Evolutionary conservation across 1,284 basidiomycete species (phyloP).

Genomic region (Tylopilus sp.): DNA sequence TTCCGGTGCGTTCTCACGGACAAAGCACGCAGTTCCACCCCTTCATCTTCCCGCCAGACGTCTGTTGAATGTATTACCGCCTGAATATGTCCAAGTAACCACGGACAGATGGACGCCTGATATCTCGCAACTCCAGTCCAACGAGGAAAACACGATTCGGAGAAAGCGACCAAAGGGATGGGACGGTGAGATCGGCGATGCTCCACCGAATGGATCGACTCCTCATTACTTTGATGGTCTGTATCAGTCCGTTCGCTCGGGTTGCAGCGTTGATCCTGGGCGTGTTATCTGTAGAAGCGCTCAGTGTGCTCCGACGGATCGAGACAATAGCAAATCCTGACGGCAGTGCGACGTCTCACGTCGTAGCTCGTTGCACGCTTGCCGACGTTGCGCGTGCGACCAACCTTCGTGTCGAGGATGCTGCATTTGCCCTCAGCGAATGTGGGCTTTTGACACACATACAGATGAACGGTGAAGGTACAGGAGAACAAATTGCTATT

Average conservation of each 20-base stretch:
- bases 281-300: slow-evolving; percentile 26
- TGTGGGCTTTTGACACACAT: slow-evolving; percentile 68
- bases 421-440: slow-evolving; percentile 84
- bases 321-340: slow-evolving; percentile 56
- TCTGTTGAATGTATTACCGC: slow-evolving; percentile 56
- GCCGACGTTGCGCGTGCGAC: slow-evolving; percentile 75
- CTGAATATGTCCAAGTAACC: slow-evolving; percentile 43
- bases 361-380: slow-evolving; percentile 63
- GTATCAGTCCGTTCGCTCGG: slow-evolving; percentile 1
- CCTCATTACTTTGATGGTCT: slow-evolving; percentile 33
- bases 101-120: slow-evolving; percentile 43
- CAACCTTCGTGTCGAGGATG: slow-evolving; percentile 81
- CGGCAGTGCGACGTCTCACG: slow-evolving; percentile 64
- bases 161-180: slow-evolving; percentile 61
- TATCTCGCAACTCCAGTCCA: slow-evolving; percentile 37
- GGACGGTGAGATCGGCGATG: slow-evolving; percentile 53
- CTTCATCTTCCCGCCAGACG: slow-evolving; percentile 38
- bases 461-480: slow-evolving; percentile 8
- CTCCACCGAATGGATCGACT: slow-evolving; percentile 26
- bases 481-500: slow-evolving; percentile 46
- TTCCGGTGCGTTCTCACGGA: slow-evolving; percentile 50
- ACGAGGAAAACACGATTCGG: slow-evolving; percentile 38
- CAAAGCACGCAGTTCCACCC: not conserved
- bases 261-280: slow-evolving; percentile 27
- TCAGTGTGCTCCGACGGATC: slow-evolving; percentile 48